These are phyloP conservation scores for Oxytropis ochrocephala DNA, from an alignment of 306 rosid genomes.

Conservation along the genomic window DNA sequence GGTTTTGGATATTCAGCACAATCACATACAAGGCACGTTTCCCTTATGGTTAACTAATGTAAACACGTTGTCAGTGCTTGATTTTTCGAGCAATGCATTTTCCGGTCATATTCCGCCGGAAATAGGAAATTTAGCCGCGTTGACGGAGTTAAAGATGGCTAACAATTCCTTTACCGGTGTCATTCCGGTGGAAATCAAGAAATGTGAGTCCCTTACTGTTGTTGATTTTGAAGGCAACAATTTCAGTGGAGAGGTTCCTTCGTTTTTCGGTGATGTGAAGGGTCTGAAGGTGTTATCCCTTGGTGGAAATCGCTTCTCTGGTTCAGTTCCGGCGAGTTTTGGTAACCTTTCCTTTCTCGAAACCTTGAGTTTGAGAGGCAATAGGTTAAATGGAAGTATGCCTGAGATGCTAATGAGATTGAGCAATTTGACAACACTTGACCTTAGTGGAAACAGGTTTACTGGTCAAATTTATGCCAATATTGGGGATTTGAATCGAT, in stretches of 20 bases:
- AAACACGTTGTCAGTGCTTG: conserved; percentile 45
- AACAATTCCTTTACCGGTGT: conserved; percentile 57
- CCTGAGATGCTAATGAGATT: conserved; percentile 47
- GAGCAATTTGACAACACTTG: conserved; percentile 56
- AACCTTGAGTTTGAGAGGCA: conserved; percentile 58
- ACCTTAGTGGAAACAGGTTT: conserved; percentile 69
- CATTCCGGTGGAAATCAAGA: conserved; percentile 63
- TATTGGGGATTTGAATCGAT: conserved; percentile 52
- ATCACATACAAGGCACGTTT: conserved; percentile 51
- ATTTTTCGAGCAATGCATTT: conserved; percentile 61
- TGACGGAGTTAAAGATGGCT: conserved; percentile 64
- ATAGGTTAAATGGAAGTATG: conserved; percentile 52
- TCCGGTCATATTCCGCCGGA: conserved; percentile 54
- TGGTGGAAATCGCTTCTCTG: conserved; percentile 63
- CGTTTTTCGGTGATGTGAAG: conserved; percentile 47
- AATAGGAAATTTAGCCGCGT: conserved; percentile 41
- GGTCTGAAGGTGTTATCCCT: conserved; percentile 55
- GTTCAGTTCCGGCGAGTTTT: conserved; percentile 59
- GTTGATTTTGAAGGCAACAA: conserved; percentile 72
- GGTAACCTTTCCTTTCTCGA: conserved; percentile 55
- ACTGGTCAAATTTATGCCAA: conserved; percentile 41
- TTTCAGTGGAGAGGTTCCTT: conserved; percentile 55
- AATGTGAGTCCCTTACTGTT: conserved; percentile 47
- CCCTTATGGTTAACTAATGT: conserved; percentile 68
- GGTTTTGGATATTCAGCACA: conserved; percentile 69